Evolutionary conservation across 2,329 filamentous ascomycete species (phyloP), one percentile per base, ranked within the genome.

Genomic region (Clarireedia paspali): DNA sequence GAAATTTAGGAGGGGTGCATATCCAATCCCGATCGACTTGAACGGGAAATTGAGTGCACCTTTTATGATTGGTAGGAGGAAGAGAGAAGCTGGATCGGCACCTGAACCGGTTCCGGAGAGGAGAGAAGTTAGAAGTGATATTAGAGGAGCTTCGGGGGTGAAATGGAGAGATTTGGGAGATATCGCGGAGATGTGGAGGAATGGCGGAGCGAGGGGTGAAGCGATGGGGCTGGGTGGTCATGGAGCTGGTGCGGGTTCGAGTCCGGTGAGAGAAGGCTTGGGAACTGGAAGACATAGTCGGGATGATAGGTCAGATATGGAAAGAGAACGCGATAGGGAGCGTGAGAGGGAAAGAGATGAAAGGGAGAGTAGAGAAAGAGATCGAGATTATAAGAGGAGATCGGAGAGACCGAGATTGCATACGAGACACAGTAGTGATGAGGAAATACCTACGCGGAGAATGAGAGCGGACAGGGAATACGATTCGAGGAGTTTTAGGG

Each of bases 51-150:
- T 68, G 4, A 65, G 62, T 9, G 59, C 67, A 4, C 66, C 66
- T 0, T 69, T 68, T 26, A 30, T 68, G 34, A 40, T 62, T 2
- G 42, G 69, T 5, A 72, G 75, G 6, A 63, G 71, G 10, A 72
- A 55, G 6, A 55, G 55, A 30, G 57, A 57, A 17, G 48, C 24
- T 24, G 52, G 50, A 12, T 34, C 30, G 10, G 30, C 2, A 4
- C 9, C 30, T 12, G 30, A 34, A 34, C 30, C 30, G 6, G 60
- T 63, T 49, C 66, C 72, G 10, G 73, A 75, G 26, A 66, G 71
- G 7, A 72, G 52, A 20, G 54, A 54, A 50, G 56, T 44, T 7
- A 59, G 47, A 26, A 53, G 53, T 49, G 24, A 38, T 34, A 42
- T 10, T 46, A 30, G 60, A 53, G 38, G 61, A 7, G 60, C 20